Evolutionary conservation across 106 monocot species (phyloP).

Genomic region (Vanilla planifolia): DNA sequence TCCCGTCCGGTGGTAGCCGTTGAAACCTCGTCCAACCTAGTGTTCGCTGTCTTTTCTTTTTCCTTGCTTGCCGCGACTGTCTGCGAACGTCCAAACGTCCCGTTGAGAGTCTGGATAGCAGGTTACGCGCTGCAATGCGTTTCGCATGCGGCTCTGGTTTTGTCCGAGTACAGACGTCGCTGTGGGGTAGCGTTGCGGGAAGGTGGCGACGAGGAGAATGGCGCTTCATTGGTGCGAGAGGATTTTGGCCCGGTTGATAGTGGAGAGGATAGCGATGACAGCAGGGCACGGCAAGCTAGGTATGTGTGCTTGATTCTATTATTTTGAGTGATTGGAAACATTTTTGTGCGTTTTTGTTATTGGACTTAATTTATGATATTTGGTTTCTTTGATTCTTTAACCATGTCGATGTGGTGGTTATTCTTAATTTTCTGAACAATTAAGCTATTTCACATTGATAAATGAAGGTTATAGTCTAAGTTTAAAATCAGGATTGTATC

Average conservation of each 20-base stretch:
- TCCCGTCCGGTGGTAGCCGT: constrained; percentile 73
- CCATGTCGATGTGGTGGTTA: too few species aligned
- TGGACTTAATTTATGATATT: too few species aligned
- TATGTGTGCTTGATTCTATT: constrained; percentile 4
- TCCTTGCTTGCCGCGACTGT: constrained; percentile 34
- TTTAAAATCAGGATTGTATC: too few species aligned
- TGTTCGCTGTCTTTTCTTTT: constrained; percentile 40
- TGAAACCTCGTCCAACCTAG: constrained; percentile 74
- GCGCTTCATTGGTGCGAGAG: not conserved
- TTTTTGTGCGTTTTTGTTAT: not conserved
- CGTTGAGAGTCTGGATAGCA: constrained; percentile 59
- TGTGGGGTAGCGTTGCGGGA: constrained; percentile 8
- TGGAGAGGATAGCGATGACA: constrained; percentile 28
- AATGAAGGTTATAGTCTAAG: too few species aligned
- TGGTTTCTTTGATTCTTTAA: too few species aligned
- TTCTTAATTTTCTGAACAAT: too few species aligned
- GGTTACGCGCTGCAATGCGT: constrained; percentile 72
- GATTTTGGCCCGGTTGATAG: constrained; percentile 23
- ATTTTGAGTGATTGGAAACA: not conserved
- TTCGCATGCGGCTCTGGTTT: constrained; percentile 68
- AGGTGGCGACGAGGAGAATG: constrained; percentile 1
- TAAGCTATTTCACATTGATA: too few species aligned
- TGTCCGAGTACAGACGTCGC: constrained; percentile 58
- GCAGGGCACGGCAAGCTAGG: constrained; percentile 18
- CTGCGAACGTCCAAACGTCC: constrained; percentile 41